Evolutionary conservation across 441 rosid species (phyloP).

Genomic region (Croton setiger): DNA sequence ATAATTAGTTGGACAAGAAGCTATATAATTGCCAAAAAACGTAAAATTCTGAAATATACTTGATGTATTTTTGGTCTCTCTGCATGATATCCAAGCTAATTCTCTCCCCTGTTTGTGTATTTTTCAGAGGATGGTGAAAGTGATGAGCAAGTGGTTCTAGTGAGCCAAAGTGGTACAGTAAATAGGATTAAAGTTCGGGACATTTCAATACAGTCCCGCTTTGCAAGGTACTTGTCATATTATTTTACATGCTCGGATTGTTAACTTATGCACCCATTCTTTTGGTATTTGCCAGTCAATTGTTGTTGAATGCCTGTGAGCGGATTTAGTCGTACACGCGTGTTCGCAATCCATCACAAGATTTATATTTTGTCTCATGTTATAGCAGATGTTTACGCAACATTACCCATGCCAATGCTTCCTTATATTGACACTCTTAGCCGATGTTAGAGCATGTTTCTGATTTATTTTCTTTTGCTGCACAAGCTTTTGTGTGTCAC

Average conservation of each 20-base stretch:
- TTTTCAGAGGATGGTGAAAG: slow-evolving; percentile 82
- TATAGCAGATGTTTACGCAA: background rate
- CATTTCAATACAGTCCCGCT: slow-evolving; percentile 87
- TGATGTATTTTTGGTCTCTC: background rate
- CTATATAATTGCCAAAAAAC: too few relatives aligned
- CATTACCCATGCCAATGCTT: background rate
- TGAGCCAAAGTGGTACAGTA: slow-evolving; percentile 91
- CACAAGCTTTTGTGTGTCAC: background rate
- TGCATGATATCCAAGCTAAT: slow-evolving; percentile 9
- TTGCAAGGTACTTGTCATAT: slow-evolving; percentile 51
- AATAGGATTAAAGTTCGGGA: slow-evolving; percentile 93
- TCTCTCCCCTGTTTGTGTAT: slow-evolving; percentile 6
- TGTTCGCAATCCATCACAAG: too few relatives aligned
- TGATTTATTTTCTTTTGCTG: too few relatives aligned
- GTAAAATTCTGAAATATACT: too few relatives aligned
- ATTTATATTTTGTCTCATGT: background rate
- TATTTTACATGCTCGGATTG: background rate
- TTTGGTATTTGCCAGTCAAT: background rate
- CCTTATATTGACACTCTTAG: background rate
- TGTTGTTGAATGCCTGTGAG: background rate
- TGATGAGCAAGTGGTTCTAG: slow-evolving; percentile 89
- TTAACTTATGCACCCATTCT: background rate
- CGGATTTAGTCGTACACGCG: too few relatives aligned
- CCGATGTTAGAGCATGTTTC: too few relatives aligned
- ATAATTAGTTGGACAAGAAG: too few relatives aligned